A percentile compares a stretch with the other conserved stretches of the same genome.
Evolutionary conservation across 257 asterid species (phyloP).

Genomic region (Jacaranda copaia): DNA sequence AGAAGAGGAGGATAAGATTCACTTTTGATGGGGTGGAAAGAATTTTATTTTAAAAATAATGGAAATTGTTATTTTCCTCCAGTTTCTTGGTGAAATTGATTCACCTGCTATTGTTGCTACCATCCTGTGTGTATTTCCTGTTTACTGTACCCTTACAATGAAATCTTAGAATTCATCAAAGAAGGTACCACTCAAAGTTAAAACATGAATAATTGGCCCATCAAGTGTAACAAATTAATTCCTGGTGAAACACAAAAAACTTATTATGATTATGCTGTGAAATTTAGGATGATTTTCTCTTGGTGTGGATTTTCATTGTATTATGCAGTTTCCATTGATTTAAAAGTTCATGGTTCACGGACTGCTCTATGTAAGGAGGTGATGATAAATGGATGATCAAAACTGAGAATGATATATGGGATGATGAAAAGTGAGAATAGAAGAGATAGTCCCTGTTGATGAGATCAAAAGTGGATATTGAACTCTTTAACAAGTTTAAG

Average conservation of each 20-base stretch:
- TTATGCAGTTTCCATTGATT: background rate
- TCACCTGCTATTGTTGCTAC: background rate
- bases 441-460: background rate
- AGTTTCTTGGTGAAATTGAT: background rate
- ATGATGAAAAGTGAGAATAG: background rate
- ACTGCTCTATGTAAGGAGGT: background rate
- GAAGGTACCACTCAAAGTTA: background rate
- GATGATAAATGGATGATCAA: background rate
- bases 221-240: background rate
- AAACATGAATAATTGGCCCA: background rate
- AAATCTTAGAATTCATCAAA: background rate
- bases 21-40: background rate
- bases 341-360: background rate
- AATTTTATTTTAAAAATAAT: background rate
- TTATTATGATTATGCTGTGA: background rate
- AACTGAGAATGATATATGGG: no score
- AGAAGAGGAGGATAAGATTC: background rate
- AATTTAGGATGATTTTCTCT: constrained; percentile 5
- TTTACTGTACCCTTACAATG: background rate
- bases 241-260: background rate
- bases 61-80: background rate
- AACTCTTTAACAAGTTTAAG: background rate
- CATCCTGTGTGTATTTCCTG: no score
- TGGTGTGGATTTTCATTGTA: constrained; percentile 4
- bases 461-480: background rate